Conservation (phyloP, 768 basidiomycete species). For the Trichaptum fuscoviolaceum region DNA sequence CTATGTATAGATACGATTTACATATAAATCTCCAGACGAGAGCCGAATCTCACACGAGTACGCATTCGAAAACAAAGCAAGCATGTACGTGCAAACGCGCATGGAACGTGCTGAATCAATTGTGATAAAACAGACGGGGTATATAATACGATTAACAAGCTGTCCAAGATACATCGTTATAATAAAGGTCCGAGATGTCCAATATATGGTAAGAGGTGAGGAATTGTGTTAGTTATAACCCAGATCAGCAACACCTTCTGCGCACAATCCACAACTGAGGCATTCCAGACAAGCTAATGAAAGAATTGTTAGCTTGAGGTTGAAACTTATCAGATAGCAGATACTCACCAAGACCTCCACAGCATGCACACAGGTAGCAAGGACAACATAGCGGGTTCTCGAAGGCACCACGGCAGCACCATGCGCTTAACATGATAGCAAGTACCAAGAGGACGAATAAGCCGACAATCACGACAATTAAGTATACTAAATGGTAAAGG, state of each 20-base stretch:
- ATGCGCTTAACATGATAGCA: slow-evolving; percentile 54
- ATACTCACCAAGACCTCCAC: slow-evolving; percentile 55
- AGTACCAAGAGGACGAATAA: slow-evolving; percentile 49
- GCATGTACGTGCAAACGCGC: too few relatives aligned
- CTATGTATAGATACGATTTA: too few relatives aligned
- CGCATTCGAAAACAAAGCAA: too few relatives aligned
- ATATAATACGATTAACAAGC: neutral
- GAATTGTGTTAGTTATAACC: neutral
- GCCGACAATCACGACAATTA: slow-evolving; percentile 63
- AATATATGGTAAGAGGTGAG: neutral
- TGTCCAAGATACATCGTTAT: neutral
- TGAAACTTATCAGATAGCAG: neutral
- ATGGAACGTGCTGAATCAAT: too few relatives aligned
- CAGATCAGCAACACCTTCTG: slow-evolving; percentile 33
- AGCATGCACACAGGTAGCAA: slow-evolving; percentile 69
- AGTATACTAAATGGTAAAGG: slow-evolving; percentile 44
- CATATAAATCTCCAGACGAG: too few relatives aligned
- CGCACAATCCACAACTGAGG: slow-evolving; percentile 64
- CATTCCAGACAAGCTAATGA: slow-evolving; percentile 58
- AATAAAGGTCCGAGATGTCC: neutral
- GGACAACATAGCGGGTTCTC: slow-evolving; percentile 64
- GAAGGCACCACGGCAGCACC: slow-evolving; percentile 62
- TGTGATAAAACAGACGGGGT: too few relatives aligned
- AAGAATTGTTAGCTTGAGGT: neutral
- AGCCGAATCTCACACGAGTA: too few relatives aligned